A percentile compares a stretch with the other conserved stretches of the same genome.
phyloP scores from a whole-genome alignment of 164 flowering plant species.

The Magnolia changhungtana region DNA sequence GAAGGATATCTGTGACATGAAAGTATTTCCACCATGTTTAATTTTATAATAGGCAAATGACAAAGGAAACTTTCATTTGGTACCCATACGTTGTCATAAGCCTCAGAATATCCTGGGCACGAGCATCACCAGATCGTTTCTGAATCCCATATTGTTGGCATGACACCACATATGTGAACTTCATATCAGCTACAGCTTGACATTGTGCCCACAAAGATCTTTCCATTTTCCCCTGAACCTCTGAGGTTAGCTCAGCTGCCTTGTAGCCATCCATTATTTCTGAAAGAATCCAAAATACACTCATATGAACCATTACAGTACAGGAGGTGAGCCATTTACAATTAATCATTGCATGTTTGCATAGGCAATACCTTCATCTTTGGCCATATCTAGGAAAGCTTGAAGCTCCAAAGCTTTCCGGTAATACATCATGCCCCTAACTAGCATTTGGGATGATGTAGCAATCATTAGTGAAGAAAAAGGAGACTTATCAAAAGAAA shows the following conservation, averaged over 20 bases:
- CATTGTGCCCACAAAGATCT: constrained; percentile 65
- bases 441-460: constrained; percentile 33
- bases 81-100: constrained; percentile 59
- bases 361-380: constrained; percentile 56
- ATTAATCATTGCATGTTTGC: not conserved
- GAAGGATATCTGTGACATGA: constrained; percentile 69
- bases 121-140: constrained; percentile 61
- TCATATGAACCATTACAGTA: not conserved
- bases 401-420: constrained; percentile 97
- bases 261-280: constrained; percentile 74
- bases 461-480: not conserved
- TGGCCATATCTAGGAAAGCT: constrained; percentile 97
- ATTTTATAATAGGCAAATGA: not conserved
- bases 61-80: not conserved
- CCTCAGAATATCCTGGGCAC: constrained; percentile 62
- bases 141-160: constrained; percentile 74
- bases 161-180: constrained; percentile 74
- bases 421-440: constrained; percentile 98
- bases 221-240: constrained; percentile 53
- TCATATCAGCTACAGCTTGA: constrained; percentile 83
- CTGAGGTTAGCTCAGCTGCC: constrained; percentile 56
- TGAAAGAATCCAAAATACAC: constrained; percentile 12
- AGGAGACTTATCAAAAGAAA: not conserved
- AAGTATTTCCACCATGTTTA: not conserved
- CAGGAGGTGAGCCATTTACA: not conserved